Evolutionary conservation across 2,329 filamentous ascomycete species (phyloP), one percentile per base, ranked within the genome.

Genomic region (Elsinoe fawcettii): DNA sequence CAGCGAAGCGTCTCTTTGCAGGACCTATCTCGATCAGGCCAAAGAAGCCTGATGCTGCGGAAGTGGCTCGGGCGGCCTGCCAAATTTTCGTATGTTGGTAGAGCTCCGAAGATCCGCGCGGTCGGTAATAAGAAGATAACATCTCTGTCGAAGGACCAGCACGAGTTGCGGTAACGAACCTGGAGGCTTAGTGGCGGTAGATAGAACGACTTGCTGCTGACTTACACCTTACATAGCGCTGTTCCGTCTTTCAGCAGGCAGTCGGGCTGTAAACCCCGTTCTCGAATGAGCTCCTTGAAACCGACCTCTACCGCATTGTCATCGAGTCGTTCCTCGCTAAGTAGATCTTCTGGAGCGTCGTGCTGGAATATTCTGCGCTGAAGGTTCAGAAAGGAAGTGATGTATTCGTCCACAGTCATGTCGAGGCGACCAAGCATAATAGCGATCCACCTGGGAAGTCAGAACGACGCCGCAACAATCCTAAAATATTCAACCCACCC

Each of bases 191-290:
- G n/a, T n/a, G n/a, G n/a, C n/a, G n/a, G n/a, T n/a, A n/a, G n/a
- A n/a, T n/a, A n/a, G n/a, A n/a, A n/a, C n/a, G n/a, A n/a, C n/a
- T n/a, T n/a, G n/a, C n/a, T n/a, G n/a, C n/a, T n/a, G n/a, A n/a
- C n/a, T n/a, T n/a, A 32, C 32, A 25, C 12, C 41, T 32, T 14
- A 14, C 87, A 79, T 73, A 93, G 90, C 89, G 95, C 71, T 95
- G 95, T 12, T 89, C 95, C 36, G 43, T 51, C 27, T 51, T 34
- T 34, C 18, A 51, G 34, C 4, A 20, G 47, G 34, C 18, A 7
- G 14, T 51, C 27, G 9, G 20, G 18, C 5, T 30, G 22, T 11
- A 51, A 25, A 5, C 47, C 47, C 18, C 27, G 20, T 4, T 9
- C 5, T 16, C 5, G 8, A 8, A 51, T 6, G n/a, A 69, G 55